Conservation (phyloP, 2,329 filamentous ascomycete species). For the Fusarium xylarioides region DNA sequence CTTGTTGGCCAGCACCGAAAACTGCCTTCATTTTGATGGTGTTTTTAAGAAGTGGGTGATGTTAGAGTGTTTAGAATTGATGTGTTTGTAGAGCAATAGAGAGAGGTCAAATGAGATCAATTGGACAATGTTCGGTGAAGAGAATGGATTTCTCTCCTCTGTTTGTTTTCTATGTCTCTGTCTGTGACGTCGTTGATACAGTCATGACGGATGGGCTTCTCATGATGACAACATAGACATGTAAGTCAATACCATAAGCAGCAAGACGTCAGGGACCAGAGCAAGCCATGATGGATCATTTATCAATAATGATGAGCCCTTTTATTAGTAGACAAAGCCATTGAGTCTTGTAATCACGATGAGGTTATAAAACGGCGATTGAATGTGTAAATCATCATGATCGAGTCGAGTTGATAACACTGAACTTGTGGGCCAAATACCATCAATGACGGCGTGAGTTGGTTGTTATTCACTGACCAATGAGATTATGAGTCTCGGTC, state of each 20-base stretch:
- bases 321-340: background rate
- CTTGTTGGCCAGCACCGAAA: conserved; percentile 30
- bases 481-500: background rate
- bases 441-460: conserved; percentile 29
- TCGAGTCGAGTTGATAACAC: conserved; percentile 5
- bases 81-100: background rate
- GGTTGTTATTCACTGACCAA: background rate
- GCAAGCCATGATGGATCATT: background rate
- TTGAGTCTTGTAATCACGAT: background rate
- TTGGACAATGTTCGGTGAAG: background rate
- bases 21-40: conserved; percentile 26
- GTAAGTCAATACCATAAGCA: conserved; percentile 16
- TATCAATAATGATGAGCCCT: background rate
- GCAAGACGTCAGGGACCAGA: conserved; percentile 16
- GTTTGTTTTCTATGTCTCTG: conserved; percentile 14
- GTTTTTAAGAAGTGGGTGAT: background rate
- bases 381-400: conserved; percentile 1
- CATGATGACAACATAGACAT: conserved; percentile 39
- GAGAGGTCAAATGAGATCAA: background rate
- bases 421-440: background rate
- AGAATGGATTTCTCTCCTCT: background rate
- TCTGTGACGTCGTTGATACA: conserved; percentile 34
- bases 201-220: conserved; percentile 32
- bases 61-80: background rate
- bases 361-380: conserved; percentile 7